Base-by-base conservation (phyloP, 345 rosid species). In the Salix brachista region DNA sequence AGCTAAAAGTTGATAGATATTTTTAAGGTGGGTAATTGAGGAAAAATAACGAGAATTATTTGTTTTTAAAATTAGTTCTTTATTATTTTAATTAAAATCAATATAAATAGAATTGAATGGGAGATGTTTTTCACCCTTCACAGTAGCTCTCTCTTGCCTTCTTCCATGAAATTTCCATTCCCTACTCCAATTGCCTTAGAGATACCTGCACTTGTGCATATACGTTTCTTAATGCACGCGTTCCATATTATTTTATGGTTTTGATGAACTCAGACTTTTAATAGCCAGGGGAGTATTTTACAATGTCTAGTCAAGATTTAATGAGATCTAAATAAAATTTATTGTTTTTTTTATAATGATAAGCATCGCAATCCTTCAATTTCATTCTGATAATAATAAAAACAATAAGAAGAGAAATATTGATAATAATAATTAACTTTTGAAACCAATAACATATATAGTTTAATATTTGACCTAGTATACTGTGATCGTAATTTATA, bases 381-480 rank as follows among this genome's bases (percentile, higher is more conserved):
- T 70, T 60, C 68, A 72, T 4, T 73, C 46, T 69, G 26, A 64
- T 64, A 23, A 61, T 25, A 3, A 23, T 26, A 25, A 62, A 1
- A 25, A 28, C 1, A 54, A 54, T 18, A 54, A 18, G 13, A 41
- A 34, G 36, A 34, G 11, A 13, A 41, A 10, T 41, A 41, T 41
- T 0, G 36, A 36, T 42, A 42, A 42, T 10, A 41, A 41, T 42
- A 42, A 42, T 42, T 0, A 64, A 65, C 62, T 84, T 82, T 79
- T 54, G 34, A 61, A 74, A 54, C 80, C 65, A 60, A 71, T 32
- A 5, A 8, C 73, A 64, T n/a, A n/a, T n/a, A n/a, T 77, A 52
- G 36, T 81, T 79, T 84, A 80, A 58, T 68, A 79, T 77, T 85
- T 85, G 87, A 85, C 82, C 69, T 54, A 9, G 37, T 21, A 71